These are phyloP conservation scores for Skeletonema menzelii DNA, from an alignment of 108 stramenopile species.

Conservation along the genomic window DNA sequence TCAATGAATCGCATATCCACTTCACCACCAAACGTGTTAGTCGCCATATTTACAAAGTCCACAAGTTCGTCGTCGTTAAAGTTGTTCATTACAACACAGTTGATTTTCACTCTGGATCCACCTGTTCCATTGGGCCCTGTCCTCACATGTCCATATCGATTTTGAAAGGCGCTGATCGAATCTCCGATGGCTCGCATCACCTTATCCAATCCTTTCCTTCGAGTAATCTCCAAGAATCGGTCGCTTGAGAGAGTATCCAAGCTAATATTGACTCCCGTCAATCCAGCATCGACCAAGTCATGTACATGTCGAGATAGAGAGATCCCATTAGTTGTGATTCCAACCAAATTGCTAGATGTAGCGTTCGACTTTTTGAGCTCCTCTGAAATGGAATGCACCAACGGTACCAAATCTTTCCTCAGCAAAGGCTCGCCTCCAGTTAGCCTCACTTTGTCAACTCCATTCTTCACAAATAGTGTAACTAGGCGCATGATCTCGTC, in stretches of 20 bases:
- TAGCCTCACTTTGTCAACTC: slow-evolving; percentile 83
- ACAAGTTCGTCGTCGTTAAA: slow-evolving; percentile 89
- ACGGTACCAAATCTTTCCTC: slow-evolving; percentile 70
- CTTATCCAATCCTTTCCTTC: slow-evolving; percentile 74
- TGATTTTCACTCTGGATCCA: slow-evolving; percentile 84
- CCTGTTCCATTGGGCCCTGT: slow-evolving; percentile 25
- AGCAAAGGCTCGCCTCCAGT: slow-evolving; percentile 97
- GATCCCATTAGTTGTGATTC: slow-evolving; percentile 97
- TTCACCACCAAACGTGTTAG: slow-evolving; percentile 46
- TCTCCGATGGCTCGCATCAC: slow-evolving; percentile 77
- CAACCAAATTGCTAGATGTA: slow-evolving; percentile 56
- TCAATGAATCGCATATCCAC: slow-evolving; percentile 98
- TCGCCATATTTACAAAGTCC: slow-evolving; percentile 84
- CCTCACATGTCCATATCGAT: slow-evolving; percentile 37
- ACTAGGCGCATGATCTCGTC: slow-evolving; percentile 87
- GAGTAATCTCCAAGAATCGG: slow-evolving; percentile 85
- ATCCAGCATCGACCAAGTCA: slow-evolving; percentile 82
- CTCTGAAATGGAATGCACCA: slow-evolving; percentile 55
- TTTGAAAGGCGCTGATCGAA: slow-evolving; percentile 32
- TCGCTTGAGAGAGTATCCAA: slow-evolving; percentile 91
- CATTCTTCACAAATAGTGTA: slow-evolving; percentile 71
- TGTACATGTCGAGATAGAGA: slow-evolving; percentile 70
- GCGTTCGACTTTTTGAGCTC: slow-evolving; percentile 19
- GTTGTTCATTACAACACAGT: slow-evolving; percentile 95
- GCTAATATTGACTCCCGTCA: slow-evolving; percentile 92